Conservation (phyloP, 2,329 filamentous ascomycete genomes). For the Calonectria hawksworthii region DNA sequence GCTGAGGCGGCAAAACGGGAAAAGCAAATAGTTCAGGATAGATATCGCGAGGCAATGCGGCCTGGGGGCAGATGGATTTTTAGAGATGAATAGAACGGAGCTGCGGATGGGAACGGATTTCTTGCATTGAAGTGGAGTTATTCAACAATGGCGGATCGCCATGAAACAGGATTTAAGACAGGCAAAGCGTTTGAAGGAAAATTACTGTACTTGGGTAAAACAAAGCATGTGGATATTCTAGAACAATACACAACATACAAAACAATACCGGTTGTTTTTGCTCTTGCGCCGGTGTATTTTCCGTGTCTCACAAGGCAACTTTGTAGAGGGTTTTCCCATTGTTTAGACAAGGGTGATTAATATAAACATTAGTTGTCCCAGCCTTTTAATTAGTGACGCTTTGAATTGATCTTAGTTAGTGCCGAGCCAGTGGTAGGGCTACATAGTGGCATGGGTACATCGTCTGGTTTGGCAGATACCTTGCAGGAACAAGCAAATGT, state of each 20-base stretch:
- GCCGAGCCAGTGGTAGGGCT: not conserved
- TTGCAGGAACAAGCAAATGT: not conserved
- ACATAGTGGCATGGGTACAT: not conserved
- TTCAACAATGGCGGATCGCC: not conserved
- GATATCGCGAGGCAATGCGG: constrained; percentile 86
- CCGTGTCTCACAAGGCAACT: not conserved
- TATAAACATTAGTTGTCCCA: not conserved
- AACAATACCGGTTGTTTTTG: not conserved
- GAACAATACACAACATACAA: not conserved
- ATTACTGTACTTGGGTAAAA: not conserved
- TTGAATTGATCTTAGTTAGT: not conserved
- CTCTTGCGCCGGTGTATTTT: not conserved
- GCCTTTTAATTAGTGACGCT: not conserved
- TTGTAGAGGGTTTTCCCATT: not conserved
- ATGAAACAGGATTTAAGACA: not conserved
- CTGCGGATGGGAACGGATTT: not conserved
- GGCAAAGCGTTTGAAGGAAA: not conserved
- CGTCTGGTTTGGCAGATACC: not conserved
- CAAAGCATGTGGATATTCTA: not conserved
- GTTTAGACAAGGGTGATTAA: not conserved
- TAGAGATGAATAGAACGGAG: constrained; percentile 75
- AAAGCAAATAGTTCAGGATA: constrained; percentile 75
- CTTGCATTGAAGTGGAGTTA: not conserved
- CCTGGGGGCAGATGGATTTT: constrained; percentile 84
- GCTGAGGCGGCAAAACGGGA: constrained; percentile 75